A percentile compares a stretch with the other conserved stretches of the same genome.
Conservation (phyloP, 2,329 filamentous ascomycete genomes). For the Aspergillus chevalieri region DNA sequence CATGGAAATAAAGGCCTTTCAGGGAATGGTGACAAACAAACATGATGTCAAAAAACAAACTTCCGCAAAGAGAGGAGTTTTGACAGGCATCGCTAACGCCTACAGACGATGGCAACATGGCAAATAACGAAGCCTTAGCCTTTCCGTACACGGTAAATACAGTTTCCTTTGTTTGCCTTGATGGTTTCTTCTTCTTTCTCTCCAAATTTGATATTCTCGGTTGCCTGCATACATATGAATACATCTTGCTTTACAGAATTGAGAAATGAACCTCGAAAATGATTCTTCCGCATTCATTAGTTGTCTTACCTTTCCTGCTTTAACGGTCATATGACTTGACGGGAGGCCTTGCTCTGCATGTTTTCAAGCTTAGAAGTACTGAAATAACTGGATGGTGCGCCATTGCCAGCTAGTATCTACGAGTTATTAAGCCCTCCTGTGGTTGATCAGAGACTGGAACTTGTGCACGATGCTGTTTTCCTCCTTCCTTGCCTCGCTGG, state of each 20-base stretch:
- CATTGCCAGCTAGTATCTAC: background rate
- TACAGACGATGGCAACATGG: background rate
- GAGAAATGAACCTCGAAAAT: background rate
- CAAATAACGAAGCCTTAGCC: background rate
- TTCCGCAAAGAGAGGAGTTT: too few relatives aligned
- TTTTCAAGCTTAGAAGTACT: background rate
- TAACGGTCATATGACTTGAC: too few relatives aligned
- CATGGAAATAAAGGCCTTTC: background rate
- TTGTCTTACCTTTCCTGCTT: too few relatives aligned
- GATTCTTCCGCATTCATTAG: background rate
- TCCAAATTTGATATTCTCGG: background rate
- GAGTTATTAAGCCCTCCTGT: background rate
- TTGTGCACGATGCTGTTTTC: background rate
- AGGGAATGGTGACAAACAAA: background rate
- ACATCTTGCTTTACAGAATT: background rate
- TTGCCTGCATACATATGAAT: background rate
- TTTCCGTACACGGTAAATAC: background rate
- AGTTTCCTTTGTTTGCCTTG: background rate
- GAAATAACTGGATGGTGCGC: background rate
- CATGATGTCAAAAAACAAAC: too few relatives aligned
- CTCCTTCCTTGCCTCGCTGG: too few relatives aligned
- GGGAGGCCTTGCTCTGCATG: background rate
- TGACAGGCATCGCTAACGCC: too few relatives aligned
- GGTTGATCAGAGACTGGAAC: background rate
- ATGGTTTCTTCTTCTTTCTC: background rate